phyloP scores from a whole-genome alignment of 352 stramenopile species.

The Blastocystis sp. region DNA sequence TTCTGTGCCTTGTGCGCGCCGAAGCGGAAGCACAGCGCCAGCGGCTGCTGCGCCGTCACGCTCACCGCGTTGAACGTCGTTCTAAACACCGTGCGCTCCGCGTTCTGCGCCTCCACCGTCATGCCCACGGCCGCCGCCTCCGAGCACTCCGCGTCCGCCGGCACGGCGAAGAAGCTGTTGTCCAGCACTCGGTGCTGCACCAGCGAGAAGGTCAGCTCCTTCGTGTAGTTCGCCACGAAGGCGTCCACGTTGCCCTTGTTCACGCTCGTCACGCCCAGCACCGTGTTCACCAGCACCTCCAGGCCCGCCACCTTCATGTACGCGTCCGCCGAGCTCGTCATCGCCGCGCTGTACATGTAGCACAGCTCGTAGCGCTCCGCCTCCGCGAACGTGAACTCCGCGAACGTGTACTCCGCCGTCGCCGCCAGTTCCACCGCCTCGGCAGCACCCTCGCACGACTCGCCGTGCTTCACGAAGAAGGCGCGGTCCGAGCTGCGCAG shows the following conservation, averaged over 20 bases:
- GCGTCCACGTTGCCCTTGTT: neutral
- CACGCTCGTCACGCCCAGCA: slow-evolving; percentile 19
- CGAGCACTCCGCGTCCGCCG: neutral
- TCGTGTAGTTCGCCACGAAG: slow-evolving; percentile 61
- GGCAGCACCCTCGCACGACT: neutral
- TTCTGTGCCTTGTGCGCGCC: slow-evolving; percentile 43
- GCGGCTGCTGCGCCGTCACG: slow-evolving; percentile 14
- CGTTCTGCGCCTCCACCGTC: neutral
- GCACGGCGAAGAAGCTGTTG: slow-evolving; percentile 47
- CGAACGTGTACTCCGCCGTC: slow-evolving; percentile 30
- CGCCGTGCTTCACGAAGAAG: slow-evolving; percentile 43
- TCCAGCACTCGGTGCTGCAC: slow-evolving; percentile 13
- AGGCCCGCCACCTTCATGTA: slow-evolving; percentile 21
- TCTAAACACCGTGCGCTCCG: neutral
- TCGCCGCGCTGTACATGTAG: slow-evolving; percentile 43
- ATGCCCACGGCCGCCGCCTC: slow-evolving; percentile 16
- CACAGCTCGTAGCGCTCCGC: slow-evolving; percentile 52
- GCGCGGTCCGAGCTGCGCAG: slow-evolving; percentile 44
- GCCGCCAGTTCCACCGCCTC: neutral
- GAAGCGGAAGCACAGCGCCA: slow-evolving; percentile 63
- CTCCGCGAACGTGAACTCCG: slow-evolving; percentile 28
- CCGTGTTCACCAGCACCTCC: slow-evolving; percentile 29
- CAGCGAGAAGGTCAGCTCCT: slow-evolving; percentile 60
- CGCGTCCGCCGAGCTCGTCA: neutral
- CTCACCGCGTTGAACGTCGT: slow-evolving; percentile 29